Percentiles rank a stretch among this genome's conserved stretches.
Evolutionary conservation across 305 asterid genomes (phyloP).

Genomic region (Fraxinus ornus): DNA sequence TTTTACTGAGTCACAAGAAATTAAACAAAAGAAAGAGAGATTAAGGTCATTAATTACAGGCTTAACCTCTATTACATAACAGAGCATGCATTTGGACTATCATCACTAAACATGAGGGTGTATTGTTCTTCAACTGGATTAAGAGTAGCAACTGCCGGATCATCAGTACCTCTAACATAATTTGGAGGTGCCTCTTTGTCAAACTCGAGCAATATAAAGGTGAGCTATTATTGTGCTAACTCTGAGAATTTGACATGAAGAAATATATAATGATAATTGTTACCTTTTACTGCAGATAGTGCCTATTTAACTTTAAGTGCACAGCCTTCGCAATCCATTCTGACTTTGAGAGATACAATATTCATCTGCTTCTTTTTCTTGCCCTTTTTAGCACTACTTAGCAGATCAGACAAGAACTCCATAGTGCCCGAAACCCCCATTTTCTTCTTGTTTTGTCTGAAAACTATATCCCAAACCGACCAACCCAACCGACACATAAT

Average conservation of each 20-base stretch:
- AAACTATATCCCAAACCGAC: too few species aligned
- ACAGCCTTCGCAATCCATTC: slow-evolving; percentile 92
- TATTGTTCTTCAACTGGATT: slow-evolving; percentile 69
- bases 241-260: neutral
- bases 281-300: slow-evolving; percentile 72
- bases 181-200: slow-evolving; percentile 86
- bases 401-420: slow-evolving; percentile 63
- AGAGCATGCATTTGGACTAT: slow-evolving; percentile 68
- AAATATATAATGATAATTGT: neutral
- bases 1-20: neutral
- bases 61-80: slow-evolving; percentile 43
- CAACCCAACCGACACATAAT: too few species aligned
- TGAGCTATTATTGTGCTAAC: slow-evolving; percentile 50
- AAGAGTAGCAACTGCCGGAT: slow-evolving; percentile 66
- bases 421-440: slow-evolving; percentile 76
- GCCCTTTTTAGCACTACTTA: slow-evolving; percentile 41
- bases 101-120: slow-evolving; percentile 74
- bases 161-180: slow-evolving; percentile 46
- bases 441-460: neutral
- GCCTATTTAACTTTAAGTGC: slow-evolving; percentile 51
- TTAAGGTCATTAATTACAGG: neutral
- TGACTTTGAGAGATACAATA: slow-evolving; percentile 58
- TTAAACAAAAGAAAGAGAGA: neutral
- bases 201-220: slow-evolving; percentile 68
- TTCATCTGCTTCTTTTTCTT: slow-evolving; percentile 60